Base-by-base conservation (phyloP, 2,329 filamentous ascomycete species). In the Grosmannia penicillata region DNA sequence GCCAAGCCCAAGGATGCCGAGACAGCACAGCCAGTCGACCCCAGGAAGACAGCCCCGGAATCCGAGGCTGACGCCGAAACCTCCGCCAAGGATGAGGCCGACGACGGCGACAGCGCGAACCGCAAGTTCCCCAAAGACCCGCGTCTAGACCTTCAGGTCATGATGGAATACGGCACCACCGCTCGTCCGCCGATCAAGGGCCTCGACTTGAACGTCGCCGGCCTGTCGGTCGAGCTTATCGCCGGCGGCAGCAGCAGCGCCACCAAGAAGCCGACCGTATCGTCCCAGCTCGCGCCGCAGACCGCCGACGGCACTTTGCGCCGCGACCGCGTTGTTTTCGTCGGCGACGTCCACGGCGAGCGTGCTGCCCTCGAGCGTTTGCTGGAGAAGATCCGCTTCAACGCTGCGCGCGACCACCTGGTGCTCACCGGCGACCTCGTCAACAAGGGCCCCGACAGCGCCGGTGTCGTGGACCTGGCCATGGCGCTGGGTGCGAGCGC, bases 311-410 rank as follows among this genome's bases (percentile, higher is more conserved):
- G n/a, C n/a, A n/a, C n/a, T n/a, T n/a, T 45, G 33, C 40, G 36
- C 10, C 39, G 43, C 6, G 73, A 70, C 38, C 66, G 86, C 15
- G 62, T 98, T 19, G 64, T 96, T 25, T 66, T 96, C 43, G 66
- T 96, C 25, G 89, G 91, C 39, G 91, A 98, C 59, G 84, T 96
- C 13, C 89, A 96, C 60, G 91, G 91, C 35, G 91, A 91, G 63
- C 74, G 74, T 48, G 55, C 70, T 11, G 72, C 85, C 44, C 66
- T 84, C 53, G 59, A 66, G 54, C 53, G 65, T 14, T 66, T 96
- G 11, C 68, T 96, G 21, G 54, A 68, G 6, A 77, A 83, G 51
- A 61, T 81, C 18, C 54, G 65, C 14, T 89, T 84, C 56, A 56
- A 78, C 42, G 53, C 45, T 26, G 39, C 59, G 21, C 59, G 65